Conservation (phyloP, 2,329 filamentous ascomycete species). For the Trichoderma semiorbis region DNA sequence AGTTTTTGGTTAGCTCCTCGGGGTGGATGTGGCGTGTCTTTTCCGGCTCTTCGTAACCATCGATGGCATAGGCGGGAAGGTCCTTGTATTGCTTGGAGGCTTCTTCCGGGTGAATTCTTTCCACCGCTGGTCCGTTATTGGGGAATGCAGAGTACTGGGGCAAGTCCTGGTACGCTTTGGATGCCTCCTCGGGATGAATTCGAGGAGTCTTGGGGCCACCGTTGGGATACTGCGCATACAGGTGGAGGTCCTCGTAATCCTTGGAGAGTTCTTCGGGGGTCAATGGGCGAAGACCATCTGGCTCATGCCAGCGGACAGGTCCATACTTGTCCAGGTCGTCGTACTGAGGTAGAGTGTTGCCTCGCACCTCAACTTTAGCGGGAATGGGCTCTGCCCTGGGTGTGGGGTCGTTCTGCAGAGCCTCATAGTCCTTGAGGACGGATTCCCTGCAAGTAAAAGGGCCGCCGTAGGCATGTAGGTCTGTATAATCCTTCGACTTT, state of each 20-base stretch:
- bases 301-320: constrained; percentile 37
- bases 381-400: constrained; percentile 37
- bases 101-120: constrained; percentile 33
- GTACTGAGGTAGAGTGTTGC: constrained; percentile 33
- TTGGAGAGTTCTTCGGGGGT: constrained; percentile 35
- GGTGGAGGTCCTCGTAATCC: constrained; percentile 38
- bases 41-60: constrained; percentile 30
- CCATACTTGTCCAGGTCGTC: constrained; percentile 42
- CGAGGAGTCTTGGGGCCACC: constrained; percentile 24
- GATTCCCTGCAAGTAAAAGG: constrained; percentile 35
- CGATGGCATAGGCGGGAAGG: constrained; percentile 30
- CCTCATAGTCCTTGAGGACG: constrained; percentile 28
- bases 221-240: constrained; percentile 35
- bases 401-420: constrained; percentile 29
- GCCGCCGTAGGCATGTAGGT: constrained; percentile 35
- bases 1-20: constrained; percentile 38
- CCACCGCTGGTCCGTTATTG: constrained; percentile 24
- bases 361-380: constrained; percentile 32
- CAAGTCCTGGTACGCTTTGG: constrained; percentile 38
- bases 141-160: constrained; percentile 31
- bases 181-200: constrained; percentile 34
- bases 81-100: constrained; percentile 36
- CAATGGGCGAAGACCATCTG: constrained; percentile 36
- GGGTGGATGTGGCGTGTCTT: constrained; percentile 32
- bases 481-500: constrained; percentile 31